Evolutionary conservation across 352 stramenopile species (phyloP).

Genomic region (Peronospora farinosa): DNA sequence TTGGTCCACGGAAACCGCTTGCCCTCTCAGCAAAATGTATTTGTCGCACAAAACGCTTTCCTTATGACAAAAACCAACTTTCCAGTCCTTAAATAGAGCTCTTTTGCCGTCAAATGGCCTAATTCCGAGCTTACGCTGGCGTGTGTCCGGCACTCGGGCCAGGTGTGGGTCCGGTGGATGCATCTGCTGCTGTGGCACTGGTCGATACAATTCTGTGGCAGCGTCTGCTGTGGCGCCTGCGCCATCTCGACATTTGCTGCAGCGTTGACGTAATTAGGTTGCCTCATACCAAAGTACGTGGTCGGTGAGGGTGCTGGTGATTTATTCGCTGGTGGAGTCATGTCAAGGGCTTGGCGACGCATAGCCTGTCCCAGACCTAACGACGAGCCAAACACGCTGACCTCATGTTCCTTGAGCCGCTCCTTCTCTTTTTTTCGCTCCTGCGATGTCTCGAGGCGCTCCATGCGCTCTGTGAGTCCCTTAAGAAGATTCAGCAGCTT

Average conservation of each 20-base stretch:
- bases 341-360: too few species aligned
- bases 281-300: too few species aligned
- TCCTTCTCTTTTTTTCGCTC: too few species aligned
- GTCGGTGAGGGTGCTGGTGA: too few species aligned
- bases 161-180: background rate
- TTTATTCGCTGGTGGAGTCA: too few species aligned
- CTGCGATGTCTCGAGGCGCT: too few species aligned
- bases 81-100: background rate
- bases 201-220: slow-evolving; percentile 7
- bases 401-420: too few species aligned
- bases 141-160: background rate
- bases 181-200: background rate
- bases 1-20: background rate
- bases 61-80: background rate
- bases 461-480: too few species aligned
- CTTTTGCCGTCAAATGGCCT: background rate
- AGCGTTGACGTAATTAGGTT: background rate
- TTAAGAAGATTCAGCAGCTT: too few species aligned
- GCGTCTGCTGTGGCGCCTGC: background rate
- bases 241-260: slow-evolving; percentile 2
- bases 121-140: background rate
- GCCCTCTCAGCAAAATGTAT: background rate
- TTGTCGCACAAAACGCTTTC: background rate
- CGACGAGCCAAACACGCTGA: too few species aligned
- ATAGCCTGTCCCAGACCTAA: too few species aligned